Conservation (phyloP, 306 rosid genomes). For the Oemleria cerasiformis region DNA sequence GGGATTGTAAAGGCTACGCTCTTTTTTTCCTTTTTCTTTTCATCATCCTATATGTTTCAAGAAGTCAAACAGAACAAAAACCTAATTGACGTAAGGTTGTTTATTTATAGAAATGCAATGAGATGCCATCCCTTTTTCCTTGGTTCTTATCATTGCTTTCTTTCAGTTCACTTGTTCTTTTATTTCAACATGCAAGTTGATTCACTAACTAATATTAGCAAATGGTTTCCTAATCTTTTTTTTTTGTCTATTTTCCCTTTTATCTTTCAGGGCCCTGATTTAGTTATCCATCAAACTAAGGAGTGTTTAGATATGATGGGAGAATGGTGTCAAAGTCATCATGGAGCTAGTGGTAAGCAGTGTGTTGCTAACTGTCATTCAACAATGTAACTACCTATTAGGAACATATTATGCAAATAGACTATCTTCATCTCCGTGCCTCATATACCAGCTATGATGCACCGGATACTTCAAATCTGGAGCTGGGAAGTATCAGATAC, state of each 20-base stretch:
- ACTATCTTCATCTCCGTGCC: constrained; percentile 6
- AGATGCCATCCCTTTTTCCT: not conserved
- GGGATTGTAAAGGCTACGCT: not conserved
- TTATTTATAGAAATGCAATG: not conserved
- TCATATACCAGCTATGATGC: too few species aligned
- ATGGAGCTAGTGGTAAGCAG: constrained; percentile 84
- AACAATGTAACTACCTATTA: not conserved
- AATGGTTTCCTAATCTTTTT: constrained; percentile 5
- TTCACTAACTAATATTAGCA: not conserved
- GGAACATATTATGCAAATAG: not conserved
- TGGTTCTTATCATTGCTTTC: not conserved
- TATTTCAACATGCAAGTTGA: not conserved
- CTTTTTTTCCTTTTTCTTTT: not conserved
- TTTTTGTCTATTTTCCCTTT: constrained; percentile 8
- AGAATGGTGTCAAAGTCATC: constrained; percentile 97
- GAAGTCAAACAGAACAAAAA: not conserved
- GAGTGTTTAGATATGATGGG: constrained; percentile 91
- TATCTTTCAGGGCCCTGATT: constrained; percentile 81
- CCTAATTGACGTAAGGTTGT: not conserved
- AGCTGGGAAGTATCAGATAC: too few species aligned
- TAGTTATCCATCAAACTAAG: constrained; percentile 81
- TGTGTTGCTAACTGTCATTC: constrained; percentile 20
- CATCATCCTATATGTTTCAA: not conserved
- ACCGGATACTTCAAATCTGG: too few species aligned
- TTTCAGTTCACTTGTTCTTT: not conserved